phyloP scores from a whole-genome alignment of 148 eudicot species.

The Heliamphora exappendiculata region DNA sequence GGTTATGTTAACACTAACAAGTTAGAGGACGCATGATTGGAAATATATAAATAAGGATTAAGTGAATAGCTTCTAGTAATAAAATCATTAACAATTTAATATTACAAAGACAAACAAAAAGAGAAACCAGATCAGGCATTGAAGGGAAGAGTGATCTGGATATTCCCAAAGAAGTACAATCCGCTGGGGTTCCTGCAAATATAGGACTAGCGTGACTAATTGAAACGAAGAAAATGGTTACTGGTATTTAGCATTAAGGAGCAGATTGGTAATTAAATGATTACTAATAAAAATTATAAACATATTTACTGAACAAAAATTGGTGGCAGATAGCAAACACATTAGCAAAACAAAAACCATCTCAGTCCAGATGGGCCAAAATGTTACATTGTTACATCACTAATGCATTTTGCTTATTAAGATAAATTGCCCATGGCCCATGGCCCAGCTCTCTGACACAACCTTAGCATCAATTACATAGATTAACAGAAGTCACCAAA shows the following conservation, averaged over 20 bases:
- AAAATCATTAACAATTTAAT: neutral
- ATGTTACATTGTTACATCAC: neutral
- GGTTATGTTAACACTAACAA: neutral
- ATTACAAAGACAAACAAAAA: constrained; percentile 2
- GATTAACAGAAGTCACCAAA: neutral
- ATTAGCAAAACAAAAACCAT: neutral
- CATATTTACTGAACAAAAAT: neutral
- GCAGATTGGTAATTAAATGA: neutral
- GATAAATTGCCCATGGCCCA: neutral
- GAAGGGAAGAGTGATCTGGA: constrained; percentile 66
- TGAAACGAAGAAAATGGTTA: neutral
- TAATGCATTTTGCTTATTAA: neutral
- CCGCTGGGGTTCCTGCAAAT: constrained; percentile 90
- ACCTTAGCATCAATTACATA: neutral
- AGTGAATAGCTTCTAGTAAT: neutral
- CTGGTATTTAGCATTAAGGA: neutral
- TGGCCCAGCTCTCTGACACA: neutral
- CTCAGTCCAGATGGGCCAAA: neutral
- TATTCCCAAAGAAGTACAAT: constrained; percentile 82
- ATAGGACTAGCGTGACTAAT: neutral
- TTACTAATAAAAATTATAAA: neutral
- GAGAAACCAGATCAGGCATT: constrained; percentile 69
- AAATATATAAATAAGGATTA: neutral
- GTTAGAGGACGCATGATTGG: neutral
- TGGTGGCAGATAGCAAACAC: neutral